Conservation (phyloP, 345 rosid genomes). For the Salix purpurea region DNA sequence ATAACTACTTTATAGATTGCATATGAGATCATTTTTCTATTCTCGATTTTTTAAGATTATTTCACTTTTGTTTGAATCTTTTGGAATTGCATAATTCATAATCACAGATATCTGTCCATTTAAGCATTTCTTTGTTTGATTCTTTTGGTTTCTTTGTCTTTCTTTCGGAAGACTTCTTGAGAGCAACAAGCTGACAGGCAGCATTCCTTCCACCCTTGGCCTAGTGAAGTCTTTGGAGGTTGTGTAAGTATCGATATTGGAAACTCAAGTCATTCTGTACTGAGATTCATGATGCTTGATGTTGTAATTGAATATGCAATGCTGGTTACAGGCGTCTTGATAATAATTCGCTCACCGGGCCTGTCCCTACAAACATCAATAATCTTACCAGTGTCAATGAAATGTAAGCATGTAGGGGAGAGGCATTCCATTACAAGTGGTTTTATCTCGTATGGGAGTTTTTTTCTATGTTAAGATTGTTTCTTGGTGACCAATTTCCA, state of each 20-base stretch:
- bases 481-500: constrained; percentile 22
- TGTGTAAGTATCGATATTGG: constrained; percentile 54
- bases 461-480: not conserved
- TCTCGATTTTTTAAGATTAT: not conserved
- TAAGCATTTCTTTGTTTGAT: not conserved
- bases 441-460: not conserved
- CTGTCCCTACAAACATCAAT: constrained; percentile 52
- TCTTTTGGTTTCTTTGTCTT: not conserved
- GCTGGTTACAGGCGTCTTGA: constrained; percentile 68
- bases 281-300: not conserved
- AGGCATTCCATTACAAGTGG: not conserved
- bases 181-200: constrained; percentile 53
- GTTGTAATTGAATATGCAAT: not conserved
- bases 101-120: not conserved
- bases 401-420: constrained; percentile 49
- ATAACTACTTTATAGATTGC: not conserved
- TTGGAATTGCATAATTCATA: not conserved
- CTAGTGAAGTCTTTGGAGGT: constrained; percentile 50
- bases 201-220: constrained; percentile 60
- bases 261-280: not conserved
- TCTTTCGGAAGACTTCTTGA: constrained; percentile 58
- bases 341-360: constrained; percentile 46
- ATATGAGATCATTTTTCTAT: not conserved
- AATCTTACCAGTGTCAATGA: constrained; percentile 49
- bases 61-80: not conserved